Evolutionary conservation across 352 stramenopile genomes (phyloP).

Genomic region (Pilasporangium apinafurcum): DNA sequence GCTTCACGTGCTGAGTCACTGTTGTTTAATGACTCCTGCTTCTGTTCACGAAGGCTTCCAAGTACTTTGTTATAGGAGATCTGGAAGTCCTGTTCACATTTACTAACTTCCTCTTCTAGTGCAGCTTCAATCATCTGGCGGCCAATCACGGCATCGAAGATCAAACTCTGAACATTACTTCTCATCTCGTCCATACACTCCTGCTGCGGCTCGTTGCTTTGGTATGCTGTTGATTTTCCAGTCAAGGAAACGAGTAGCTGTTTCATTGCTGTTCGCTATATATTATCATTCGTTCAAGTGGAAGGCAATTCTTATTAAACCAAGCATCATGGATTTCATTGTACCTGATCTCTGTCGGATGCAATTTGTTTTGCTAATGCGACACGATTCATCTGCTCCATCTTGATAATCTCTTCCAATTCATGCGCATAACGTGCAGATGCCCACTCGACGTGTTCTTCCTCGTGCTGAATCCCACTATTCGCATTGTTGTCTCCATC

Average conservation of each 20-base stretch:
- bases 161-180: constrained; percentile 29
- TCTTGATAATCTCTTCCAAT: constrained; percentile 40
- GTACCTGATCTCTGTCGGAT: constrained; percentile 53
- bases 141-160: constrained; percentile 69
- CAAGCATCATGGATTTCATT: background rate
- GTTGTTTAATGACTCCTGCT: too few relatives aligned
- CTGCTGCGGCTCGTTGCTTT: constrained; percentile 18
- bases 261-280: constrained; percentile 39
- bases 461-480: constrained; percentile 1
- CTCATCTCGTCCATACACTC: constrained; percentile 10
- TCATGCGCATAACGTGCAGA: constrained; percentile 21
- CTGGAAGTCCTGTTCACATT: constrained; percentile 32
- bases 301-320: too few relatives aligned
- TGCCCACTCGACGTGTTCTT: background rate
- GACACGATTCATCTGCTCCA: constrained; percentile 42
- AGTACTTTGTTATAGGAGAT: constrained; percentile 22
- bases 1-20: too few relatives aligned
- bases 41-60: constrained; percentile 12
- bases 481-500: constrained; percentile 5
- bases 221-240: background rate
- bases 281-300: too few relatives aligned
- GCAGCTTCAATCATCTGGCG: constrained; percentile 58
- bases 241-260: constrained; percentile 29
- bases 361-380: constrained; percentile 44
- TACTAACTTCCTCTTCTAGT: constrained; percentile 39